Base-by-base conservation (phyloP, 768 basidiomycete species). In the Tricholoma sp. region DNA sequence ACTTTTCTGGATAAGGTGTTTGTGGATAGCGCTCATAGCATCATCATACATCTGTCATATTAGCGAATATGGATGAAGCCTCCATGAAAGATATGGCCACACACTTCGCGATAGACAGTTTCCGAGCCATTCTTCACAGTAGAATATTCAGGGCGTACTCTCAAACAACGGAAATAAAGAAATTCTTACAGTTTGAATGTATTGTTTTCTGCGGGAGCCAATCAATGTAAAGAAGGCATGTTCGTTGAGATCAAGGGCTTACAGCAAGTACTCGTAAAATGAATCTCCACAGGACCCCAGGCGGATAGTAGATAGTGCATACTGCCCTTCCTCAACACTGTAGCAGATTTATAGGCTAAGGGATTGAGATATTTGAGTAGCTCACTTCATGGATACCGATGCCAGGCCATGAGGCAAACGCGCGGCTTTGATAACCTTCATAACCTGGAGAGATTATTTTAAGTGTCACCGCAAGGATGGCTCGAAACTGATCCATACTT, bases 211-310 rank as follows among this genome's bases (percentile, higher is more conserved):
- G 55, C 12, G 5, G 21, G 29, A 14, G 0, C 5, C 14, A 47
- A 19, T 47, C 46, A 47, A 22, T 5, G 12, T 14, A 27, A 2
- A 4, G 22, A 46, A 7, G 19, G 37, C 2, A 27, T 27, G 24
- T 3, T 5, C 7, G 21, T 29, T 19, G 18, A 35, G n/a, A 29
- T 24, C 46, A 45, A 32, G 31, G 22, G 10, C 78, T 74, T 59
- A 90, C 88, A 94, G 66, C 14, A 94, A 72, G 66, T 95, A 94
- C 69, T 96, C 95, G 67, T 97, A 98, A 72, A 86, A 98, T 2
- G 91, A 94, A 69, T 98, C 95, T 29, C 88, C 95, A 43, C 94
- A 80, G 32, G 94, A 94, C 24, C 95, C 95, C 19, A 98, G 81
- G 11, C 94, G 85, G 60, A 98, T 89, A 16, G 88, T 82, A 11